Evolutionary conservation across 495 filamentous ascomycete genomes (phyloP), one percentile per base, ranked within the genome.

Genomic region (Hypoxylon lenormandii): DNA sequence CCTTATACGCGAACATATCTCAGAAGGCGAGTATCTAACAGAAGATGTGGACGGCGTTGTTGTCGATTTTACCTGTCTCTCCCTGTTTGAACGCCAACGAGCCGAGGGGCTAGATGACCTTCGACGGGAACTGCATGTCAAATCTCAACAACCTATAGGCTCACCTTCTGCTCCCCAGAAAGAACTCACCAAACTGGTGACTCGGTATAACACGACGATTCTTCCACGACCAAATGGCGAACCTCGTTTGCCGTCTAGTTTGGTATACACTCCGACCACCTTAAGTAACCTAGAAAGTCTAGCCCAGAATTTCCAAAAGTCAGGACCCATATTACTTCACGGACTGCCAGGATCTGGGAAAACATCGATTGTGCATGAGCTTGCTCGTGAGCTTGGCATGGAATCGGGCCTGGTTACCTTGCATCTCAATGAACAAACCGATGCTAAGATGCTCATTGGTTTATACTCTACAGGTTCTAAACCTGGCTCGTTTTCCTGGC

Each of bases 371-470:
- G 86, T 94, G n/a, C 90, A 91, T 74, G 90, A 97, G 65, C 83
- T 94, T 64, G 93, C 96, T 18, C 84, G 83, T 64, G 86, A 86
- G 42, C 85, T 97, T 63, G 89, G 89, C 21, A 90, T 90, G 64
- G 84, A 89, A 5, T 81, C 85, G 21, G 86, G 87, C 40, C 90
- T 98, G 86, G 87, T 98, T 33, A 97, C 93, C 7, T 84, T 99
- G 33, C 93, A 98, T 74, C 83, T 99, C 26, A 97, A 97, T 72
- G 96, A 97, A 76, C 96, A 99, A 78, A 97, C 91, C 0, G 96
- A 99, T 80, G 93, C 93, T 0, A 99, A 97, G 72, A 89, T 95
- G 77, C 86, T 99, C 38, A 85, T 98, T 67, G 96, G 96, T 12
- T 87, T 97, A 81, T 97, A 99, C 77, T 89, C 93, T 6, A 93